Evolutionary conservation across 495 filamentous ascomycete species (phyloP).

Genomic region (Talaromyces proteolyticus): DNA sequence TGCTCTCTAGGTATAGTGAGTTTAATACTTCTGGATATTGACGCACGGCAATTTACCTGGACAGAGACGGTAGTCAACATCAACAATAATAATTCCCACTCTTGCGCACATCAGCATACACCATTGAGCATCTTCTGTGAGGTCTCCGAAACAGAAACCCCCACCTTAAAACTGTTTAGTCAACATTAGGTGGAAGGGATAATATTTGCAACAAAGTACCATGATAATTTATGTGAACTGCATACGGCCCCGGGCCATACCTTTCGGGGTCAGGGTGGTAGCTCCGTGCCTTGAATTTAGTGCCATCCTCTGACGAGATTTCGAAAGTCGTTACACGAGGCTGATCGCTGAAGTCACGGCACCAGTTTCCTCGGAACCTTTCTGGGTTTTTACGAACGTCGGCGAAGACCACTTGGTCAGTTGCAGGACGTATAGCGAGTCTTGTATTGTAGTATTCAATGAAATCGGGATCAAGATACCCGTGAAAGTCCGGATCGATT

Average conservation of each 20-base stretch:
- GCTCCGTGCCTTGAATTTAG: conserved; percentile 30
- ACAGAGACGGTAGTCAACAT: conserved; percentile 46
- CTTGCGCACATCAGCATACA: conserved; percentile 36
- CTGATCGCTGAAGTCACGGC: conserved; percentile 19
- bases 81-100: conserved; percentile 30
- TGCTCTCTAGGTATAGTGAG: conserved; percentile 20
- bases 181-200: too few species aligned
- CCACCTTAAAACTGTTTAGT: conserved; percentile 14
- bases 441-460: neutral
- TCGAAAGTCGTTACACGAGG: conserved; percentile 25
- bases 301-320: conserved; percentile 32
- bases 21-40: too few species aligned
- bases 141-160: conserved; percentile 43
- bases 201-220: conserved; percentile 13
- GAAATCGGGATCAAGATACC: neutral
- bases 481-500: too few species aligned
- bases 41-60: conserved; percentile 26
- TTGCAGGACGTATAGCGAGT: neutral
- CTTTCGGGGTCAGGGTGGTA: conserved; percentile 33
- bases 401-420: neutral
- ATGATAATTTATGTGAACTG: conserved; percentile 43
- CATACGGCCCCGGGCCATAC: conserved; percentile 32
- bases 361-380: conserved; percentile 17
- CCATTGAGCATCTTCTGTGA: conserved; percentile 34
- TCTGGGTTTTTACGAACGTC: conserved; percentile 1